Conservation (phyloP, 495 filamentous ascomycete species). For the Hyaloscypha bicolor region DNA sequence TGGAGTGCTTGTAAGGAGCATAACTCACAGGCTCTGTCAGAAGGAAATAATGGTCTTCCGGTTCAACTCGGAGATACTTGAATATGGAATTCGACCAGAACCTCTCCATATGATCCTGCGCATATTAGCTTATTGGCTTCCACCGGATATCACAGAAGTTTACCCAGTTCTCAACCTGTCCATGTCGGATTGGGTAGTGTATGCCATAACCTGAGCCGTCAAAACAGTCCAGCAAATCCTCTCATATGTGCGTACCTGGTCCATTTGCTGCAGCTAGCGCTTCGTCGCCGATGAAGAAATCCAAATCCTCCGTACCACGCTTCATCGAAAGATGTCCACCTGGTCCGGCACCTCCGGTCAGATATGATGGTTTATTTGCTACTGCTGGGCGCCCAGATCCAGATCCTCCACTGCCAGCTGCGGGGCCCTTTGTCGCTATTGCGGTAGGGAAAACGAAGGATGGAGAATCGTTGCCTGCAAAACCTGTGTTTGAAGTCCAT, state of each 20-base stretch:
- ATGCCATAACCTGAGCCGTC: slow-evolving; percentile 76
- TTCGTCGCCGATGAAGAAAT: slow-evolving; percentile 99
- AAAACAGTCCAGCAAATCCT: slow-evolving; percentile 20
- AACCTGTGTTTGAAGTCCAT: slow-evolving; percentile 61
- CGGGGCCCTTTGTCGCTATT: slow-evolving; percentile 86
- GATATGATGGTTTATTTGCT: slow-evolving; percentile 90
- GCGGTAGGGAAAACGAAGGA: slow-evolving; percentile 99
- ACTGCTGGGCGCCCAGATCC: slow-evolving; percentile 87
- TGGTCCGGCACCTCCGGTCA: slow-evolving; percentile 86
- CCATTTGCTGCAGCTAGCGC: slow-evolving; percentile 81
- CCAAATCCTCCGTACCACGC: slow-evolving; percentile 94
- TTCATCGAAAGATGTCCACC: slow-evolving; percentile 83
- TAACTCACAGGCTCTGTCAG: slow-evolving; percentile 88
- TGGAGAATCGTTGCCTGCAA: slow-evolving; percentile 98
- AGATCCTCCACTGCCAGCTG: slow-evolving; percentile 68
- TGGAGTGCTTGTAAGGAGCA: neutral
- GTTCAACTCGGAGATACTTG: slow-evolving; percentile 97
- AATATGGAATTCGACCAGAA: slow-evolving; percentile 99
- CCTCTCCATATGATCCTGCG: slow-evolving; percentile 93
- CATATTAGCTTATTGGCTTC: slow-evolving; percentile 26
- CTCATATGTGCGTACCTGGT: slow-evolving; percentile 59
- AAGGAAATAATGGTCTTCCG: slow-evolving; percentile 97
- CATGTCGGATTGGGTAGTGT: slow-evolving; percentile 96
- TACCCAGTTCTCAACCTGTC: slow-evolving; percentile 98
- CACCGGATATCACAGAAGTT: slow-evolving; percentile 15